phyloP scores from a whole-genome alignment of 108 stramenopile genomes.

The Skeletonema grethae region DNA sequence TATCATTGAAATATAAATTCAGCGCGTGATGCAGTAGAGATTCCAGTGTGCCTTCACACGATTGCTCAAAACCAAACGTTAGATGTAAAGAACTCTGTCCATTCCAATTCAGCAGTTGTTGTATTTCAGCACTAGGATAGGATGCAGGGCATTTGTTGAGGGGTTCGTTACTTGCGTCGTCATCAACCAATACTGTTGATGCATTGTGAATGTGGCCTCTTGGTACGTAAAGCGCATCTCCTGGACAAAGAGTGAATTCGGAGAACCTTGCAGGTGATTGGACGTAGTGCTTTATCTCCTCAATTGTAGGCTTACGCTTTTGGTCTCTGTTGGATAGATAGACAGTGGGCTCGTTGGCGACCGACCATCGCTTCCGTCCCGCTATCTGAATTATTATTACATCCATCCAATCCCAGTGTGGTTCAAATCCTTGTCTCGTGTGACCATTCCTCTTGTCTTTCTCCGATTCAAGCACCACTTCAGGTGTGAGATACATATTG shows the following conservation, averaged over 20 bases:
- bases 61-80: constrained; percentile 32
- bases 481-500: constrained; percentile 40
- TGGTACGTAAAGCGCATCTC: constrained; percentile 39
- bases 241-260: constrained; percentile 37
- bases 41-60: constrained; percentile 25
- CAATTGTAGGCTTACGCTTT: constrained; percentile 30
- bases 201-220: constrained; percentile 44
- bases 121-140: not conserved
- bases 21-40: constrained; percentile 37
- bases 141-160: constrained; percentile 11
- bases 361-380: constrained; percentile 32
- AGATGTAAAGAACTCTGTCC: constrained; percentile 37
- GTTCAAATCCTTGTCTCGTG: constrained; percentile 22
- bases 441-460: not conserved
- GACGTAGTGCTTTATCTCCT: constrained; percentile 1
- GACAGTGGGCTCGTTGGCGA: constrained; percentile 18
- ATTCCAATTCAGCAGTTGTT: constrained; percentile 2
- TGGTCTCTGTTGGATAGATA: constrained; percentile 42
- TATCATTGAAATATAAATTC: constrained; percentile 12
- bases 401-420: constrained; percentile 51
- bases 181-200: constrained; percentile 18
- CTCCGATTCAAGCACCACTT: constrained; percentile 16
- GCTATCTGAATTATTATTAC: constrained; percentile 35
- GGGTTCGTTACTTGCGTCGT: not conserved
- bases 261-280: constrained; percentile 3